A percentile compares a stretch with the other conserved stretches of the same genome.
These are phyloP conservation scores for Penicillium ucsense DNA, from an alignment of 495 filamentous ascomycete species.

Conservation along the genomic window DNA sequence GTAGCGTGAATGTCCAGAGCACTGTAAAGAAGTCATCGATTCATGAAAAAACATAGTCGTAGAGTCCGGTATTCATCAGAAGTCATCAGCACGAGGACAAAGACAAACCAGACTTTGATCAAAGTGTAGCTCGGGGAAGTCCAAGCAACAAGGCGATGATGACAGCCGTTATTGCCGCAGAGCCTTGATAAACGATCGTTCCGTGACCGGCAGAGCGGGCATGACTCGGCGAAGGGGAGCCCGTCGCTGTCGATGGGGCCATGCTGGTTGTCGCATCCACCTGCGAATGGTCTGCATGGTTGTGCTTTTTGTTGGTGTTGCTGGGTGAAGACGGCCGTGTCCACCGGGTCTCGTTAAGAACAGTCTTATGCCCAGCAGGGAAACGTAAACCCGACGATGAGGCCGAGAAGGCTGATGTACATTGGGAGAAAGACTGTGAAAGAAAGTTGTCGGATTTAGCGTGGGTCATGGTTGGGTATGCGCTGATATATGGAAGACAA, in stretches of 20 bases:
- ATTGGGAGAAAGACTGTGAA: conserved; percentile 38
- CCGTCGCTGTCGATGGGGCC: too few species aligned
- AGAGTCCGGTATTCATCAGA: conserved; percentile 7
- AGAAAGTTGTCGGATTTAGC: conserved; percentile 3
- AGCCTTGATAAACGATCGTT: too few species aligned
- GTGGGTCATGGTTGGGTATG: neutral
- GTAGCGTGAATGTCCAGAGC: conserved; percentile 10
- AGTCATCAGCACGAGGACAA: neutral
- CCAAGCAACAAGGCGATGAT: too few species aligned
- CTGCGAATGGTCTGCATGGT: neutral
- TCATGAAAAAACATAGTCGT: conserved; percentile 15
- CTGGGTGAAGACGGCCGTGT: conserved; percentile 1
- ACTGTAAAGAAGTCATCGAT: conserved; percentile 9
- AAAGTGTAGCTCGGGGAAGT: too few species aligned
- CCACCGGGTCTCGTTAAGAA: conserved; percentile 1
- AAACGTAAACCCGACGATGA: conserved; percentile 39
- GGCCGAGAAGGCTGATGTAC: conserved; percentile 36
- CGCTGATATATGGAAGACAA: conserved; percentile 14
- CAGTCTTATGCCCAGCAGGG: conserved; percentile 35
- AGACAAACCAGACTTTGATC: too few species aligned
- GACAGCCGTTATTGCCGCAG: too few species aligned
- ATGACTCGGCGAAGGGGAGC: too few species aligned
- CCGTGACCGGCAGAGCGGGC: too few species aligned
- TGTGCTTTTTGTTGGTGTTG: neutral
- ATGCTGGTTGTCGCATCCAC: too few species aligned